Conservation (phyloP, 2,329 filamentous ascomycete genomes). For the Fusarium heterosporum region DNA sequence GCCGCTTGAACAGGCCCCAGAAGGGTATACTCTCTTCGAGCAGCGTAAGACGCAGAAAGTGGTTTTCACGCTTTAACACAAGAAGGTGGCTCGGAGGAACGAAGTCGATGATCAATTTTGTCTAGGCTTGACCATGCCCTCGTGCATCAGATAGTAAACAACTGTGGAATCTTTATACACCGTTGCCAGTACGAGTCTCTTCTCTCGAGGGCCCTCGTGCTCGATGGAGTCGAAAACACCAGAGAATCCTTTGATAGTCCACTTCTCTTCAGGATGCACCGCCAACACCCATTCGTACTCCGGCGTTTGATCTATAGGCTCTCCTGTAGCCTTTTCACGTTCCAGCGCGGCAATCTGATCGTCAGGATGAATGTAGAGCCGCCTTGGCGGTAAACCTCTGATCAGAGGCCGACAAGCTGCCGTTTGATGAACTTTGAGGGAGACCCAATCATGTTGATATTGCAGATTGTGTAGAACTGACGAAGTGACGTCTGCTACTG, state of each 20-base stretch:
- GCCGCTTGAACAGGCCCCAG: constrained; percentile 73
- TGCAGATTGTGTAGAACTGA: constrained; percentile 77
- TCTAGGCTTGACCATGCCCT: constrained; percentile 86
- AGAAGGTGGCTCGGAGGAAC: neutral
- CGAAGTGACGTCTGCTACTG: constrained; percentile 47
- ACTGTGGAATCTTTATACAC: constrained; percentile 85
- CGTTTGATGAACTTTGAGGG: constrained; percentile 66
- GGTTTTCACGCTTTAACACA: constrained; percentile 67
- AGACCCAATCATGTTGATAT: constrained; percentile 80
- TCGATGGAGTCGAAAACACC: constrained; percentile 75
- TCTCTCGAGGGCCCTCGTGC: constrained; percentile 63
- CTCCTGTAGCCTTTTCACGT: constrained; percentile 62
- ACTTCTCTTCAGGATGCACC: constrained; percentile 77
- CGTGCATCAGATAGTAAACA: constrained; percentile 86
- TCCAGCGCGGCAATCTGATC: constrained; percentile 81
- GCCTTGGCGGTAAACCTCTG: constrained; percentile 77
- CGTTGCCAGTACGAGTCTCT: constrained; percentile 79
- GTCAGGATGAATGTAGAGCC: constrained; percentile 83
- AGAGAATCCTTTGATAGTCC: constrained; percentile 74
- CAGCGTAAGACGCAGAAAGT: constrained; percentile 81
- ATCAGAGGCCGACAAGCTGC: constrained; percentile 69
- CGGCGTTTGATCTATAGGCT: constrained; percentile 60
- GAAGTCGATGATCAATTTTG: constrained; percentile 70
- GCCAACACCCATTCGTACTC: constrained; percentile 83
- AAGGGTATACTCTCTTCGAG: constrained; percentile 78